Evolutionary conservation across 805 yeast species (phyloP), one percentile per base, ranked within the genome.

Genomic region (Debaryomyces maramus): DNA sequence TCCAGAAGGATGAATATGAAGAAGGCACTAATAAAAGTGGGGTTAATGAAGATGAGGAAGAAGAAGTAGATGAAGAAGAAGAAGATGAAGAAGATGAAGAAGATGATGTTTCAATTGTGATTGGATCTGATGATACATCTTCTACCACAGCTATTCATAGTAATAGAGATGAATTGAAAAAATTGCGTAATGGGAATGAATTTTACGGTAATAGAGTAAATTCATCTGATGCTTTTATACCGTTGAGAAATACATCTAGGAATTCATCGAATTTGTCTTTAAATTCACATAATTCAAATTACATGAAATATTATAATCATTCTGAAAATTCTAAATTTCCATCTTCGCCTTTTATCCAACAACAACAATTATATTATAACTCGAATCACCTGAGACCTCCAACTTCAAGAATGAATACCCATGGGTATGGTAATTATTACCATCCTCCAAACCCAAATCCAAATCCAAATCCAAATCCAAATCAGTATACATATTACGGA

Each of bases 71-170:
- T 20, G 58, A 53, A 5, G 58, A 51, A 9, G 63, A 55, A 2
- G 56, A 57, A 18, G 61, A 58, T 4, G 67, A 57, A 14, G 66
- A 56, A 5, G 67, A 58, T 14, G 65, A 59, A 13, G 65, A 63
- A 16, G 72, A 66, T 34, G 71, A 66, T 31, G 58, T 65, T 8
- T 62, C 71, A 3, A 65, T 67, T 18, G 59, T 67, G 24, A 65
- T 67, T 39, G 67, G 61, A 9, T 54, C 70, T 3, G 68, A 65
- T 27, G 64, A 58, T 38, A 49, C 58, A 8, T 41, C 56, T 7
- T 48, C 54, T 1, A 49, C 56, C n/a, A 47, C 54, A n/a, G 48
- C 51, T 8, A 44, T 41, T 21, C 51, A 47, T 37, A 45, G 45
- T 15, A 34, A 40, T 31, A 27, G 45, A 36, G 31, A 45, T 36